Evolutionary conservation across 139 green algal species (phyloP).

Genomic region (Volvox africanus): DNA sequence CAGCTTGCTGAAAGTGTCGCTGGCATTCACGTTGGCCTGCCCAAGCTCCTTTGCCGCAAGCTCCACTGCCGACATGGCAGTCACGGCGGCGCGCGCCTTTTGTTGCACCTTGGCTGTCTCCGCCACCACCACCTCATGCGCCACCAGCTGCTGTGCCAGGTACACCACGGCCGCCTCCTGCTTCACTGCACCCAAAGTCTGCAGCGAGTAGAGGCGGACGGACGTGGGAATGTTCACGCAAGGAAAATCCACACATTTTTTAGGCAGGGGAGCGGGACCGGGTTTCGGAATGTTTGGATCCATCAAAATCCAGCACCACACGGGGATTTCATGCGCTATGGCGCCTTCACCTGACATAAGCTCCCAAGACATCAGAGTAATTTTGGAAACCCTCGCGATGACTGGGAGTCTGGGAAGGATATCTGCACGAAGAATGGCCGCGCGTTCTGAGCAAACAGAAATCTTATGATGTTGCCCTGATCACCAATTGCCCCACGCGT

Average conservation of each 20-base stretch:
- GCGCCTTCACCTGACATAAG: no score
- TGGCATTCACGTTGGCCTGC: slow-evolving; percentile 34
- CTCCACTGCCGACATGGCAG: slow-evolving; percentile 54
- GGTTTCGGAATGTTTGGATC: neutral
- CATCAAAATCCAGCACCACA: no score
- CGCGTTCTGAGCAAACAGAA: no score
- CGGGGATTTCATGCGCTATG: no score
- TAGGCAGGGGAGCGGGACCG: neutral
- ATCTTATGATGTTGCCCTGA: no score
- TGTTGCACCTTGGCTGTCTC: slow-evolving; percentile 61
- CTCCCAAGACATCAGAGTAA: no score
- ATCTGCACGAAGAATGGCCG: no score
- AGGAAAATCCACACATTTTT: neutral
- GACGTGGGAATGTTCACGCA: neutral
- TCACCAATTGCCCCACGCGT: no score
- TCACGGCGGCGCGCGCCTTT: slow-evolving; percentile 62
- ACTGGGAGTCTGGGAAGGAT: no score
- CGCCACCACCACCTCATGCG: slow-evolving; percentile 67
- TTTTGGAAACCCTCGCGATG: no score
- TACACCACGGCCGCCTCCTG: slow-evolving; percentile 86
- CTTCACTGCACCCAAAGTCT: slow-evolving; percentile 71
- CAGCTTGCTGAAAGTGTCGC: slow-evolving; percentile 41
- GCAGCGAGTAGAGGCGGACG: neutral
- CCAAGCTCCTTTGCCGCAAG: slow-evolving; percentile 44
- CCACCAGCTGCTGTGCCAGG: slow-evolving; percentile 82